Percentiles rank a stretch among this genome's conserved stretches.
Evolutionary conservation across 371 early-diverging fungal genomes (phyloP).

Genomic region (Mortierella sp.): DNA sequence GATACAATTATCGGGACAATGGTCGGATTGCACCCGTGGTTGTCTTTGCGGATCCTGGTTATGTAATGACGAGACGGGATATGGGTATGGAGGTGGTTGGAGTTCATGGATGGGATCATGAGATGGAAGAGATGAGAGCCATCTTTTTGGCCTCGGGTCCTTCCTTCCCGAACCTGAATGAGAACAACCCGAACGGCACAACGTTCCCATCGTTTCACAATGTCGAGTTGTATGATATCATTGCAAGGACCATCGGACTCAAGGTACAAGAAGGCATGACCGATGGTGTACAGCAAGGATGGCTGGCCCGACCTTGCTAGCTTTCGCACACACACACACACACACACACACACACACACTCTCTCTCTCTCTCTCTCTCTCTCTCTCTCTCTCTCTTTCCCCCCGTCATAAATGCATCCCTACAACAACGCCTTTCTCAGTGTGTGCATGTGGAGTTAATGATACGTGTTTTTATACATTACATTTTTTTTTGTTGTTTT

Average conservation of each 20-base stretch:
- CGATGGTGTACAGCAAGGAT: constrained; percentile 43
- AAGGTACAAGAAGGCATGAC: constrained; percentile 56
- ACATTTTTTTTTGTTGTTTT: neutral
- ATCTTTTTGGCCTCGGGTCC: constrained; percentile 90
- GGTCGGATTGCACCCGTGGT: constrained; percentile 80
- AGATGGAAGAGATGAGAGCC: constrained; percentile 83
- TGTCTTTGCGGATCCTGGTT: constrained; percentile 74
- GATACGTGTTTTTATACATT: too few relatives aligned
- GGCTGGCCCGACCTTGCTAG: constrained; percentile 31
- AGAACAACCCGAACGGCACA: constrained; percentile 5
- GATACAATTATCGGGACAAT: constrained; percentile 68
- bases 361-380: constrained; percentile 5
- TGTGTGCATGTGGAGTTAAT: too few relatives aligned
- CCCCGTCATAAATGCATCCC: too few relatives aligned
- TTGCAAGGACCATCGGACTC: constrained; percentile 71
- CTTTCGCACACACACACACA: neutral
- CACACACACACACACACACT: neutral
- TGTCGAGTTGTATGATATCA: constrained; percentile 78
- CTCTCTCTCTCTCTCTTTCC: too few relatives aligned
- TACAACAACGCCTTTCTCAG: too few relatives aligned
- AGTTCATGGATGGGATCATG: constrained; percentile 90
- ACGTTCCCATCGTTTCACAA: constrained; percentile 74
- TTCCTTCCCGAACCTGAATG: constrained; percentile 57
- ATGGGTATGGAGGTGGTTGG: constrained; percentile 60
- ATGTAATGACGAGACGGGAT: constrained; percentile 53